Percentiles rank a stretch among this genome's conserved stretches.
phyloP scores from a whole-genome alignment of 805 yeast genomes.

The Kodamaea jinghongensis region DNA sequence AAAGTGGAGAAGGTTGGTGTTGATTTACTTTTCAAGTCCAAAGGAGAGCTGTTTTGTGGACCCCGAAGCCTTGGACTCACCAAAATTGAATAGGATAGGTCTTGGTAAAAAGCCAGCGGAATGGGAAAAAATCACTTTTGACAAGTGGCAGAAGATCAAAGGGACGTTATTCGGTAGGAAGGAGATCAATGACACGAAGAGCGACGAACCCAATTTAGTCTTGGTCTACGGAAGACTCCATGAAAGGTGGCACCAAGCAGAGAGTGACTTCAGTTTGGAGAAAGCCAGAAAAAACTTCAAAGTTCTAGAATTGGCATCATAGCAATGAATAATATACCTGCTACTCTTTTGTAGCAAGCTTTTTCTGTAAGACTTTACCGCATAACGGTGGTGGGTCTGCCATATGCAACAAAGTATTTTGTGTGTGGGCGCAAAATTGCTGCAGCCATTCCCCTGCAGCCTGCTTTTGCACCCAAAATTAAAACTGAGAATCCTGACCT shows the following conservation, averaged over 20 bases:
- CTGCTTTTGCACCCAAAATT: no score
- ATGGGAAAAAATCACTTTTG: slow-evolving; percentile 13
- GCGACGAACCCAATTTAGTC: slow-evolving; percentile 12
- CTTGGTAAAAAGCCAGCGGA: slow-evolving; percentile 7
- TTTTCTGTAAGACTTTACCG: no score
- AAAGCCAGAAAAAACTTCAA: slow-evolving; percentile 22
- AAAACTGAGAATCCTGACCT: no score
- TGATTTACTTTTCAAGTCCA: slow-evolving; percentile 26
- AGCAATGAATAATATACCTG: neutral
- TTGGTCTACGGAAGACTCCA: slow-evolving; percentile 11
- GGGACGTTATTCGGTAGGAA: slow-evolving; percentile 11
- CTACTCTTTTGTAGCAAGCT: no score
- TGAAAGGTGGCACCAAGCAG: slow-evolving; percentile 13
- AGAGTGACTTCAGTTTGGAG: slow-evolving; percentile 17
- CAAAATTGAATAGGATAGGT: slow-evolving; percentile 23
- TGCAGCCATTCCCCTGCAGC: no score
- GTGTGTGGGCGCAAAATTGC: no score
- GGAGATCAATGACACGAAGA: slow-evolving; percentile 9
- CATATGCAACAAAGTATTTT: no score
- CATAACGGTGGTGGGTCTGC: no score
- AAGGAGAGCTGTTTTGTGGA: slow-evolving; percentile 19
- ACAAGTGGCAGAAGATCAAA: slow-evolving; percentile 11
- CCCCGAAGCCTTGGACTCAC: slow-evolving; percentile 25
- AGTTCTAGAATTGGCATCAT: slow-evolving; percentile 15
- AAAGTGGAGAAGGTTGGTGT: slow-evolving; percentile 19